These are phyloP conservation scores for Phytophthora chlamydospora DNA, from an alignment of 352 stramenopile genomes.

Conservation along the genomic window DNA sequence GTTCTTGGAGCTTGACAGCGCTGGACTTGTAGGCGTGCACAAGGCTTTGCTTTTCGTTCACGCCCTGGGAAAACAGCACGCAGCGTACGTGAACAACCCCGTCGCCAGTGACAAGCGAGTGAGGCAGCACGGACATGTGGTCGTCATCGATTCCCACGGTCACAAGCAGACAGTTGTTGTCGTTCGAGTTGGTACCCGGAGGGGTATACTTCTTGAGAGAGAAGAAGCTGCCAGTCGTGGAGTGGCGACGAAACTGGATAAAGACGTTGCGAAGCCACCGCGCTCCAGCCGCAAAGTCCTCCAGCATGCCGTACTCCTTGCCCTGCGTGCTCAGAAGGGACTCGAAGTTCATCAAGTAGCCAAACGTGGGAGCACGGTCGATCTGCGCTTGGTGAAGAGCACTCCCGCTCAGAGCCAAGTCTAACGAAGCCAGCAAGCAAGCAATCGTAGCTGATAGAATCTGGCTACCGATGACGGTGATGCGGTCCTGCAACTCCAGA, in stretches of 20 bases:
- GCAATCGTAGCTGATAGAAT: slow-evolving; percentile 73
- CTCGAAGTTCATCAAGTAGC: slow-evolving; percentile 84
- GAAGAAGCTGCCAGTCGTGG: slow-evolving; percentile 52
- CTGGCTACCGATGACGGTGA: slow-evolving; percentile 77
- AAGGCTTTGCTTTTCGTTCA: slow-evolving; percentile 88
- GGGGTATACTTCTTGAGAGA: slow-evolving; percentile 64
- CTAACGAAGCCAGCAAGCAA: slow-evolving; percentile 71
- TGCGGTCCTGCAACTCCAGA: slow-evolving; percentile 73
- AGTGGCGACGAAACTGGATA: slow-evolving; percentile 71
- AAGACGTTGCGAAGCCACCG: slow-evolving; percentile 85
- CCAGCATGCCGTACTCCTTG: slow-evolving; percentile 96
- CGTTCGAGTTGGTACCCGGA: slow-evolving; percentile 34
- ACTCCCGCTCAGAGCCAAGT: slow-evolving; percentile 65
- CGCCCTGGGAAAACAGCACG: slow-evolving; percentile 81
- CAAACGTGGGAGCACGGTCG: slow-evolving; percentile 55
- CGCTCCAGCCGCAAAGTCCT: slow-evolving; percentile 86
- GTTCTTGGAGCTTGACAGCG: slow-evolving; percentile 78
- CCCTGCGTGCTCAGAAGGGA: slow-evolving; percentile 91
- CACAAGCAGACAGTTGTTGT: slow-evolving; percentile 57
- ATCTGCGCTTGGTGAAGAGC: slow-evolving; percentile 65
- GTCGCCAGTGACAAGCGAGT: slow-evolving; percentile 45
- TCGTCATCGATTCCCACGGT: slow-evolving; percentile 66
- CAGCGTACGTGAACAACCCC: slow-evolving; percentile 63
- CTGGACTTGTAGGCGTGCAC: slow-evolving; percentile 80
- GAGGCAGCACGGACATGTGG: slow-evolving; percentile 60